These are phyloP conservation scores for Adenanthera pavonina DNA, from an alignment of 306 rosid genomes.

Conservation along the genomic window DNA sequence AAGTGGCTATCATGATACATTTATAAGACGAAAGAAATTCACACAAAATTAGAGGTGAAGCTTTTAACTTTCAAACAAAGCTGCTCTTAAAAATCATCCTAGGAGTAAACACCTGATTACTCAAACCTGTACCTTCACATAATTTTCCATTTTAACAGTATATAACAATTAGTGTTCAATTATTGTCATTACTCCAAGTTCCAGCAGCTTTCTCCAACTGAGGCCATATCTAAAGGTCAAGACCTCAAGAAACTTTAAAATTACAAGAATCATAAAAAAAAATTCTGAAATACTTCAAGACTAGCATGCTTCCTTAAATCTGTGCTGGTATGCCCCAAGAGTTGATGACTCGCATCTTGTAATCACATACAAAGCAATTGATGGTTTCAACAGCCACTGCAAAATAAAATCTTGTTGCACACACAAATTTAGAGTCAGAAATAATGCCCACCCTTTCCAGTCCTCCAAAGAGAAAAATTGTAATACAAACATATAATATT, in stretches of 20 bases:
- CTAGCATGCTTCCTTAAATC: not conserved
- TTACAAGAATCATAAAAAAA: not conserved
- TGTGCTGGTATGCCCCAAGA: not conserved
- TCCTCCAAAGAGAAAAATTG: not conserved
- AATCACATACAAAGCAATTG: slow-evolving; percentile 18
- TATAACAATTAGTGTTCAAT: not conserved
- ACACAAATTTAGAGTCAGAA: not conserved
- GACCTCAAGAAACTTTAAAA: not conserved
- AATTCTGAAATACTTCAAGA: not conserved
- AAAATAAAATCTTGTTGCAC: not conserved
- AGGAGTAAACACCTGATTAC: not conserved
- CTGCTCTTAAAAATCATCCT: not conserved
- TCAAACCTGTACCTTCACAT: not conserved
- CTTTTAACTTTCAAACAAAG: not conserved
- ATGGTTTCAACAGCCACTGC: slow-evolving; percentile 30
- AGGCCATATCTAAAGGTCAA: not conserved
- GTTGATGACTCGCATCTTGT: not conserved
- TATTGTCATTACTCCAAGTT: not conserved
- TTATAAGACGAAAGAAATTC: not conserved
- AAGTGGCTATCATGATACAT: not conserved
- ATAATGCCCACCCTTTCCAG: not conserved
- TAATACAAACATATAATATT: slow-evolving; percentile 42
- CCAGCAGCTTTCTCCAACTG: not conserved
- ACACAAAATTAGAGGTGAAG: not conserved
- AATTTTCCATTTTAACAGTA: not conserved